Evolutionary conservation across 768 basidiomycete genomes (phyloP).

Genomic region (Termitomyces sp.): DNA sequence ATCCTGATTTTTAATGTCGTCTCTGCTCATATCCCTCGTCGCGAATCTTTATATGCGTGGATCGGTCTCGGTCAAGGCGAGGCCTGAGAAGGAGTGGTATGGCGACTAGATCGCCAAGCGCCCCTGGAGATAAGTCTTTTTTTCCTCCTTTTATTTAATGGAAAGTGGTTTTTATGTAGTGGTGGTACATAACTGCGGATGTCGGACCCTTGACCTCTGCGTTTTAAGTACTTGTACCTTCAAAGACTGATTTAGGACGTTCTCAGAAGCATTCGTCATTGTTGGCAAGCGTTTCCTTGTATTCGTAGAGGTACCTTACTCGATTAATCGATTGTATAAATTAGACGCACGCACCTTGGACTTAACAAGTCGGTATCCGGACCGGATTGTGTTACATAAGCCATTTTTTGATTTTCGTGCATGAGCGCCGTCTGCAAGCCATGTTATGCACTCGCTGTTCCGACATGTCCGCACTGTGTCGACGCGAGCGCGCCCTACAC

Average conservation of each 20-base stretch:
- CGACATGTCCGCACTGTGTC: slow-evolving; percentile 16
- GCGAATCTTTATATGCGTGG: slow-evolving; percentile 14
- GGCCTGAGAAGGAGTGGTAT: background rate
- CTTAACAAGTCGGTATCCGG: background rate
- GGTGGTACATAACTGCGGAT: no score
- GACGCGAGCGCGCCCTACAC: slow-evolving; percentile 17
- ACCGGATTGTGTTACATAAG: slow-evolving; percentile 1
- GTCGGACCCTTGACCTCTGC: no score
- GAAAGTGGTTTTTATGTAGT: no score
- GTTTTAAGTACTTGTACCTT: no score
- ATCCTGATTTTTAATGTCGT: background rate
- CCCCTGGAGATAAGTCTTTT: no score
- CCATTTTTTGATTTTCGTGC: slow-evolving; percentile 1
- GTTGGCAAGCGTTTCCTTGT: no score
- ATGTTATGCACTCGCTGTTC: slow-evolving; percentile 10
- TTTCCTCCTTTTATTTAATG: no score
- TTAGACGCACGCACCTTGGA: no score
- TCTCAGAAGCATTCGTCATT: no score
- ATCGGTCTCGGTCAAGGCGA: slow-evolving; percentile 12
- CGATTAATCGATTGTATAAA: no score
- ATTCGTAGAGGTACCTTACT: no score
- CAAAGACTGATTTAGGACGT: no score
- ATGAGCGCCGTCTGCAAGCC: background rate
- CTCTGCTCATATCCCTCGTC: slow-evolving; percentile 5
- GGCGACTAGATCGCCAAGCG: background rate